A percentile compares a stretch with the other conserved stretches of the same genome.
phyloP scores from a whole-genome alignment of 306 rosid genomes.

The Begonia loranthoides region DNA sequence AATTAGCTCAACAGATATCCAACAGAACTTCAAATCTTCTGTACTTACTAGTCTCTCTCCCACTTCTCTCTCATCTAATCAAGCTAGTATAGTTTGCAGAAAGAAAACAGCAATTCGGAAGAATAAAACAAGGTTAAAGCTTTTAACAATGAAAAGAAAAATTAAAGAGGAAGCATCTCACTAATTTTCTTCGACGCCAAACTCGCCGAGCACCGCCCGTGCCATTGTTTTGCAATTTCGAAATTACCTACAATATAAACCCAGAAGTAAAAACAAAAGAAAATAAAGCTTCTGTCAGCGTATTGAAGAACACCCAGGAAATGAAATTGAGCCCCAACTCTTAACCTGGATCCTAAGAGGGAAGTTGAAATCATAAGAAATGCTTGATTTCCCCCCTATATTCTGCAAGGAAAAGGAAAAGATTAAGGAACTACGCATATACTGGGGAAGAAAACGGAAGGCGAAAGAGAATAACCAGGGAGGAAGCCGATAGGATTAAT shows the following conservation, averaged over 20 bases:
- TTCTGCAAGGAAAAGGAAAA: constrained; percentile 30
- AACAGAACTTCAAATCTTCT: no score
- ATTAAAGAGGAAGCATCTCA: constrained; percentile 6
- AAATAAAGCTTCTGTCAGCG: no score
- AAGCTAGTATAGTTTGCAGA: no score
- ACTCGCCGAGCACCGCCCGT: constrained; percentile 39
- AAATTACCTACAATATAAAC: constrained; percentile 29
- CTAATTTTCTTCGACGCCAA: constrained; percentile 86
- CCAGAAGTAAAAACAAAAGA: background rate
- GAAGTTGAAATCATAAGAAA: constrained; percentile 25
- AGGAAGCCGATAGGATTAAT: no score
- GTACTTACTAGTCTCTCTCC: no score
- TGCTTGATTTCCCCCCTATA: constrained; percentile 25
- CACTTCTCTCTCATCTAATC: no score
- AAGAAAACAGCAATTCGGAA: no score
- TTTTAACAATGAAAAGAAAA: no score
- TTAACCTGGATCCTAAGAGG: constrained; percentile 34
- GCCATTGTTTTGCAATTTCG: constrained; percentile 31
- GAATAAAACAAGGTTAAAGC: no score
- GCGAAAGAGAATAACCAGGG: background rate
- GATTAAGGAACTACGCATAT: background rate
- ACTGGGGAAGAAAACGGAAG: background rate
- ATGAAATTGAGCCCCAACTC: background rate
- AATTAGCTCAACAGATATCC: no score
- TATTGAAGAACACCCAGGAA: background rate